Base-by-base conservation (phyloP, 306 rosid genomes). In the Begonia loranthoides region DNA sequence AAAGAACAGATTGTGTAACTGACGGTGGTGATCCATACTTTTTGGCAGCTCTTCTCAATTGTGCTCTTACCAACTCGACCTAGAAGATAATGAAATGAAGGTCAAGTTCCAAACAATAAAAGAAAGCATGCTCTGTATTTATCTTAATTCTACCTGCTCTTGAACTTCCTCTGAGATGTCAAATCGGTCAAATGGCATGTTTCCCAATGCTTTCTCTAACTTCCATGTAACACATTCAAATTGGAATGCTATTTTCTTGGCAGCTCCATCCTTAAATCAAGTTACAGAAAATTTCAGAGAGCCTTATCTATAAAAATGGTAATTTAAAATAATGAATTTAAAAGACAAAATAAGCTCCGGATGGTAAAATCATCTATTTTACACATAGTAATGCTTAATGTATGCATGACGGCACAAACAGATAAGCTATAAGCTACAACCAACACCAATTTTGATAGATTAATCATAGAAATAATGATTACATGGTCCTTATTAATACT, bases 21-120 rank as follows among this genome's bases (percentile, higher is more conserved):
- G 79, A 70, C 55, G 76, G 74, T 65, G 76, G 70, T 54, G 55
- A 76, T 51, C 82, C 94, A 14, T 78, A 83, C 70, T 84, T 83
- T 13, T 83, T 85, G 5, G 82, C 65, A 56, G 99, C 99, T 61
- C 99, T 75, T 67, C 64, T 76, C 76, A 92, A 52, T 57, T 86
- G 99, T 12, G 92, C 46, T 74, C 87, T 83, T 66, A 86, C 94
- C 74, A 92, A 70, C 59, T 77, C 99, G 70, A 92, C 99, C 99
- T 92, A 59, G 47, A 36, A 67, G 72, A 64, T 15, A 10, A 22
- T 45, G 7, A 40, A 17, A 40, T 61, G 15, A 50, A 60, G 19
- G 49, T 41, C 24, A 41, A 41, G 66, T 33, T 39, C 33, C 38
- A 16, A 40, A 63, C 45, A 50, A 48, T 56, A 51, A 50, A 21